Conservation (phyloP, 495 filamentous ascomycete species). For the Podospora australis region DNA sequence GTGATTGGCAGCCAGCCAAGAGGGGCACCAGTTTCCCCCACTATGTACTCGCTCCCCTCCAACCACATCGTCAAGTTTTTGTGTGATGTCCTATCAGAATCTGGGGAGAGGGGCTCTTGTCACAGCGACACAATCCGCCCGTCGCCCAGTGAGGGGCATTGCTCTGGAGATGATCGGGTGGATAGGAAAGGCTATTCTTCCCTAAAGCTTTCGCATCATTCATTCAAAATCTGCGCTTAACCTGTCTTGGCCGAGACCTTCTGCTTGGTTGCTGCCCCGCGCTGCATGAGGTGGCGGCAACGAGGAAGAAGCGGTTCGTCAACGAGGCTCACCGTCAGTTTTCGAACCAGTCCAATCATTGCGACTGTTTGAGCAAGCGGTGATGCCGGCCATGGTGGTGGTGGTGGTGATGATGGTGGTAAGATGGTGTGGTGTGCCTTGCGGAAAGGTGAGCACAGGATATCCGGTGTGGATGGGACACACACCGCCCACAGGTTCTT, state of each 20-base stretch:
- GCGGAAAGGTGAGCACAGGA: neutral
- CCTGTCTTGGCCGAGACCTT: neutral
- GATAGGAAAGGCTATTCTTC: neutral
- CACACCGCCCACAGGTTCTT: neutral
- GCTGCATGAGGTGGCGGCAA: neutral
- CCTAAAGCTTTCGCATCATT: neutral
- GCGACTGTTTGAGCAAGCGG: neutral
- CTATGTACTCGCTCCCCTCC: no score
- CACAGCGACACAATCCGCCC: no score
- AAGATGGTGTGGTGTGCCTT: neutral
- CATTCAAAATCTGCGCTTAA: neutral
- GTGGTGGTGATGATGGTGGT: no score
- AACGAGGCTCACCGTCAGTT: no score
- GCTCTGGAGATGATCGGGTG: constrained; percentile 1
- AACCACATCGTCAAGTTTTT: no score
- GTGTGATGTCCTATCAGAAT: no score
- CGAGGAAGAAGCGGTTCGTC: neutral
- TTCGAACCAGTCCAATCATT: no score
- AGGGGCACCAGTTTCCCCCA: no score
- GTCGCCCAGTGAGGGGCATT: neutral
- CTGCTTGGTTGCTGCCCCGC: no score
- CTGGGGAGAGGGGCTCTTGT: no score
- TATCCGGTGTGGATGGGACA: neutral
- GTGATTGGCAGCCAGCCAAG: neutral
- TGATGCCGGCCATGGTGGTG: neutral